Base-by-base conservation (phyloP, 2,329 filamentous ascomycete genomes). In the Lasiodiplodia sp. region DNA sequence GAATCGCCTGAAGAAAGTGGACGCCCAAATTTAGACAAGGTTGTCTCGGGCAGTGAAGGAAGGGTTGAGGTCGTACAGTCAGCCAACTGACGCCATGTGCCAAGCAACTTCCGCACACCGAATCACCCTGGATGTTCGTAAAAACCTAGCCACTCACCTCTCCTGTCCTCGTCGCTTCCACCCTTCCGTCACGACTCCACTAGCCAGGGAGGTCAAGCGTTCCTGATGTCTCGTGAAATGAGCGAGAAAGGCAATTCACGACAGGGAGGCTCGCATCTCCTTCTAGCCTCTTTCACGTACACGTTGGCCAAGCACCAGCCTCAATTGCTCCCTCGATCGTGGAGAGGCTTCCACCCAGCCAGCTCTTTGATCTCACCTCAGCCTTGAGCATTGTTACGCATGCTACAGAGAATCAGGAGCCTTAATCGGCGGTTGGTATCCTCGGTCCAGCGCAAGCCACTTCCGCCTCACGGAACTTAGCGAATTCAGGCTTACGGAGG, bases 151-250 rank as follows among this genome's bases (percentile, higher is more conserved):
- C 57, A 49, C 57, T 34, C 57, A 47, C 57, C 38, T 64, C 38
- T 51, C 55, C 25, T 52, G 16, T 25, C 4, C 40, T 51, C 34
- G 34, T 34, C 40, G 44, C 38, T 56, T 37, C 64, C 44, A 57
- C 53, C 52, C 64, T 67, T 47, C 51, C 38, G 34, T 67, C 53
- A 38, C 53, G 23, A 51, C 53, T 44, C 12, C 28, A n/a, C 11
- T 12, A 64, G 44, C 60, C 65, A 67, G 38, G 65, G 52, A 40
- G 38, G 3, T 58, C 52, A 64, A 67, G 65, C 65, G 65, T 67
- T 67, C 65, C 65, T 60, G n/a, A 38, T 60, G 65, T 67, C 65
- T 67, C 65, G 65, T 55, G 60, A 67, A 51, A 40, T 67, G 65
- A 23, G 18, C 55, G n/a, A 38, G 40, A 40, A 23, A 51, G 53